Evolutionary conservation across 495 filamentous ascomycete species (phyloP), one percentile per base, ranked within the genome.

Genomic region (Trichoderma virens): DNA sequence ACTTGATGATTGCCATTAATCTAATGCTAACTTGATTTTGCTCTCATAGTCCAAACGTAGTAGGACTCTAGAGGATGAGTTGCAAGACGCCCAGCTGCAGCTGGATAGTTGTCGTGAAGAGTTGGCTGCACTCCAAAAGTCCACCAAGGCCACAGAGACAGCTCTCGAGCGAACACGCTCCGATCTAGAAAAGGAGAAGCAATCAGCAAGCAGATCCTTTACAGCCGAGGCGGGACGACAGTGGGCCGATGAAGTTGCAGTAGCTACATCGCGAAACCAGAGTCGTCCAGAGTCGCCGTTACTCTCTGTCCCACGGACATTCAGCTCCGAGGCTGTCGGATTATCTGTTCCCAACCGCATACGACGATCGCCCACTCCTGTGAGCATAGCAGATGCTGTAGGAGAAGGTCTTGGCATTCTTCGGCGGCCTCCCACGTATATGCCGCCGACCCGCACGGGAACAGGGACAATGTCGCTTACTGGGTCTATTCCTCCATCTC

Each of bases 61-160:
- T 5, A 91, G 90, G 73, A 84, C 84, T 41, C 74, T 88, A 13
- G 93, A 97, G 69, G 90, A 96, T 66, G 90, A 97, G 59, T 76
- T 96, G 14, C 93, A 97, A 69, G 83, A 80, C 63, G 77, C 91
- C 8, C 75, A 85, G 51, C 70, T 80, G 65, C 78, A 82, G 30
- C 68, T 80, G 18, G 71, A 82, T 16, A 82, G 86, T 39, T 84
- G 85, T 56, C 84, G 82, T 41, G 75, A 82, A n/a, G 83, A 89
- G 69, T 65, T 90, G n/a, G 82, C 87, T 64, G 78, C 79, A 62
- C 72, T 91, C 30, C 83, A 86, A 59, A 82, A 82, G 61, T 83
- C 83, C 32, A 81, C 91, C 13, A 80, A 86, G 64, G 84, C 86
- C 67, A 82, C 87, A 30, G 84, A 90, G 65, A 78, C 85, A 3